A percentile compares a stretch with the other conserved stretches of the same genome.
Conservation (phyloP, 1,284 basidiomycete species). For the Ceratobasidium sp. region DNA sequence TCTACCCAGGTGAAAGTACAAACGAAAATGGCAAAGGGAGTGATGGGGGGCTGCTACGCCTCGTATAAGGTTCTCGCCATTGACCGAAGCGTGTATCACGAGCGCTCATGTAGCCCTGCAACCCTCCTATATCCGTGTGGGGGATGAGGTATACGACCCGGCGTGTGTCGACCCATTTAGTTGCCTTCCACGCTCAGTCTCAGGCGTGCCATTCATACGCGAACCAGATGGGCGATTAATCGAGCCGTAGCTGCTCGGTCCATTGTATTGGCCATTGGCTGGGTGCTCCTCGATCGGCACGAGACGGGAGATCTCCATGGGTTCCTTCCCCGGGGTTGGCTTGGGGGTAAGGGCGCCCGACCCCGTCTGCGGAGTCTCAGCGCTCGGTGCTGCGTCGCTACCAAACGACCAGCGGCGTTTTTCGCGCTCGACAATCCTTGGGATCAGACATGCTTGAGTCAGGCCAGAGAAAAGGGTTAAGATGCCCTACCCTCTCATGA, state of each 20-base stretch:
- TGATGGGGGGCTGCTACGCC: constrained; percentile 4
- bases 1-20: constrained; percentile 41
- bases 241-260: constrained; percentile 18
- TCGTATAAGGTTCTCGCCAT: constrained; percentile 29
- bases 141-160: constrained; percentile 32
- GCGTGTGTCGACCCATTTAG: constrained; percentile 4
- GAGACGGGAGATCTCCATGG: constrained; percentile 29
- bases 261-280: constrained; percentile 9
- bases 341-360: constrained; percentile 31
- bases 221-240: constrained; percentile 24
- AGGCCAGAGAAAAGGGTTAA: neutral
- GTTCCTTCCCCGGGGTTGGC: constrained; percentile 29
- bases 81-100: neutral
- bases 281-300: constrained; percentile 31
- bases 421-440: constrained; percentile 60
- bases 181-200: constrained; percentile 33
- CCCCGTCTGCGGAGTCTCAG: constrained; percentile 31
- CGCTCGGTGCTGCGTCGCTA: neutral
- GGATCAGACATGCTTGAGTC: neutral
- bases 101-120: constrained; percentile 1
- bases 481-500: constrained; percentile 72
- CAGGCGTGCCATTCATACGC: constrained; percentile 14
- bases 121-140: constrained; percentile 31
- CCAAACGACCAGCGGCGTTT: constrained; percentile 42
- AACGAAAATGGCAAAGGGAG: constrained; percentile 11